Conservation (phyloP, 805 yeast genomes). For the Yarrowia divulgata region DNA sequence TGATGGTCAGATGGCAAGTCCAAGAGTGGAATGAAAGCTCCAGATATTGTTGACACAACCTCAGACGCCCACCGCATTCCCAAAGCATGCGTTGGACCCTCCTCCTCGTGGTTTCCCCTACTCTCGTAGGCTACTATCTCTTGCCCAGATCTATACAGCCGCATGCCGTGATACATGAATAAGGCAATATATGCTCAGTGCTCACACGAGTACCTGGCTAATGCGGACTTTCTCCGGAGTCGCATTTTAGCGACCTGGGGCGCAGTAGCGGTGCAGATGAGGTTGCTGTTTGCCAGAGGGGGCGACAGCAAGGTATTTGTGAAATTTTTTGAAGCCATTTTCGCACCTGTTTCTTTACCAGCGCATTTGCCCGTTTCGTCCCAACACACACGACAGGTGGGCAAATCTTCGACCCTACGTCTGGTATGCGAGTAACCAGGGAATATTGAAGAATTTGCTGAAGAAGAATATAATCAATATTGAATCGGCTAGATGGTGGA, state of each 20-base stretch:
- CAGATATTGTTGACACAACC: not conserved
- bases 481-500: no score
- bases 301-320: not conserved
- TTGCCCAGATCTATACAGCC: conserved; percentile 11
- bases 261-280: conserved; percentile 11
- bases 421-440: not conserved
- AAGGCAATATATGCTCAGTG: conserved; percentile 8
- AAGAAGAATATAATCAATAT: not conserved
- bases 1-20: conserved; percentile 11
- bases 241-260: conserved; percentile 23
- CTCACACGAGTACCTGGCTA: conserved; percentile 31
- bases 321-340: not conserved
- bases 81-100: not conserved
- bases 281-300: not conserved
- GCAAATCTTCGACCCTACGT: conserved; percentile 27
- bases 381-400: conserved; percentile 25
- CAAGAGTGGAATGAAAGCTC: conserved; percentile 2
- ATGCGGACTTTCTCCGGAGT: conserved; percentile 20
- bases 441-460: no score
- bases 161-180: conserved; percentile 12
- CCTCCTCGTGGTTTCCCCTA: not conserved
- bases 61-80: conserved; percentile 7
- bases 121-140: not conserved
- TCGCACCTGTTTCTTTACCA: not conserved
- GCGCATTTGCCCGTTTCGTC: not conserved